Evolutionary conservation across 1,284 basidiomycete species (phyloP), one percentile per base, ranked within the genome.

Genomic region (Melampsora abietis-canadensis): DNA sequence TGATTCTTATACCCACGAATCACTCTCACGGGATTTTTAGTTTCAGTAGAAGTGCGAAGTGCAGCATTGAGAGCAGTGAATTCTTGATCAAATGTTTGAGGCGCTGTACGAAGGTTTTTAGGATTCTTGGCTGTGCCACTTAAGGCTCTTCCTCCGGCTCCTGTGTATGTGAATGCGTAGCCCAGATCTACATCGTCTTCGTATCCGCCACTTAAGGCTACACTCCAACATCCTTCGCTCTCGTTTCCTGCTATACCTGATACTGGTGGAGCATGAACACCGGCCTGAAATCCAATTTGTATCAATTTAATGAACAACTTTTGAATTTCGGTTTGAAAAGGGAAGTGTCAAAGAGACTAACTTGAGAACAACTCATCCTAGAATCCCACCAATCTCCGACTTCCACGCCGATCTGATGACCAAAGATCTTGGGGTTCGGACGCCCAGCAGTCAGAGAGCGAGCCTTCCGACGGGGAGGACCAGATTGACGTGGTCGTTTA

Each of bases 181-280:
- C 91, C 91, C 2, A 88, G 80, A 77, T 92, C 91, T 24, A 92
- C 85, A 77, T 92, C 91, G 76, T 92, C 91, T 51, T 90, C 89
- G 78, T 92, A 93, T 1, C 84, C 83, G 17, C 91, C 91, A 61
- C 89, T 91, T 7, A 93, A 85, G 2, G 89, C 90, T 10, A 93
- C 85, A 65, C 88, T 90, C 79, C 89, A 90, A 7, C 90, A 90
- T 1, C 92, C 91, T 6, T 78, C 77, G 1, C 87, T 76, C 0
- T 83, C 82, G 3, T 88, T 87, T 3, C 86, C 85, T 12, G 88
- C 83, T 47, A 93, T 92, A 0, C 91, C 91, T 31, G 85, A 89
- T n/a, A 54, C 51, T 21, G 51, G 51, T 0, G 91, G 91, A 0
- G 79, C 80, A 63, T 81, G 81, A 0, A 77, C 68, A 7, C 77